Percentiles rank a stretch among this genome's conserved stretches.
Conservation (phyloP, 768 basidiomycete genomes). For the Russula lepida region DNA sequence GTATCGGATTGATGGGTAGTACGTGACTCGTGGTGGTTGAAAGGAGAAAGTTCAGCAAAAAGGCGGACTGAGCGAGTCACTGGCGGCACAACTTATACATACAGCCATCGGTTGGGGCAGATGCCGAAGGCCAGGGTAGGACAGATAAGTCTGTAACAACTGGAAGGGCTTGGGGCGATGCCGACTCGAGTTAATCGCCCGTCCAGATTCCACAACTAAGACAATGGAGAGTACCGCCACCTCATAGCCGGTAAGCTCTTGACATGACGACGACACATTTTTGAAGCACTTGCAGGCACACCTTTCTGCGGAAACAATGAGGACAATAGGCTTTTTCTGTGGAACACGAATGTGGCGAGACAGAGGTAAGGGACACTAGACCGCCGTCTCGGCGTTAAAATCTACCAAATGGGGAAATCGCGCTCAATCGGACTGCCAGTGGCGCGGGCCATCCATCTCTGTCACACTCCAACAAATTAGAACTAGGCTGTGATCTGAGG, state of each 20-base stretch:
- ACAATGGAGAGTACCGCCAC: slow-evolving; percentile 7
- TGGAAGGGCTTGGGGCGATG: background rate
- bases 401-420: background rate
- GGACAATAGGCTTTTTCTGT: slow-evolving; percentile 1
- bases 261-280: background rate
- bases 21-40: background rate
- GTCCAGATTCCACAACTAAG: slow-evolving; percentile 2
- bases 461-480: too few relatives aligned
- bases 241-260: background rate
- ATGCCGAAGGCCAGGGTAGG: background rate
- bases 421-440: too few relatives aligned
- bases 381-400: too few relatives aligned
- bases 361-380: too few relatives aligned
- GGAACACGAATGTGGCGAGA: too few relatives aligned
- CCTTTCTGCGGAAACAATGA: slow-evolving; percentile 3
- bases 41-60: background rate
- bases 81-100: background rate
- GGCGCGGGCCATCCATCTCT: too few relatives aligned
- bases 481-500: too few relatives aligned
- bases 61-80: background rate
- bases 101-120: background rate
- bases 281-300: background rate
- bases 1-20: background rate
- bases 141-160: background rate
- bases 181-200: background rate